phyloP scores from a whole-genome alignment of 2,329 filamentous ascomycete species.

The Diaporthe capsici region DNA sequence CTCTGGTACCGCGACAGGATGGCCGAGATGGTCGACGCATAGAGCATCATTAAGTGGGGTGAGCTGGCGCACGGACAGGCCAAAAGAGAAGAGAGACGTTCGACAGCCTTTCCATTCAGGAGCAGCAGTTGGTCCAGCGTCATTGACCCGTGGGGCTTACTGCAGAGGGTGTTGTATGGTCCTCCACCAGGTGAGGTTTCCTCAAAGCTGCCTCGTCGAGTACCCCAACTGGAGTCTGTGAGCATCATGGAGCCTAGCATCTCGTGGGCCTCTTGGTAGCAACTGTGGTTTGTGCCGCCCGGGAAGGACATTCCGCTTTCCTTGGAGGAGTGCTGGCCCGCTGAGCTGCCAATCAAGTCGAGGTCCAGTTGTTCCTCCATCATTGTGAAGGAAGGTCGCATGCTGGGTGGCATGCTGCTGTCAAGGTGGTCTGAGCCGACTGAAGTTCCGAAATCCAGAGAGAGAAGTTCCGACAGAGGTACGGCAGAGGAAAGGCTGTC shows the following conservation, averaged over 20 bases:
- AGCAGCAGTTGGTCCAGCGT: background rate
- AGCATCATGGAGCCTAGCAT: background rate
- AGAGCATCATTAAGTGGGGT: background rate
- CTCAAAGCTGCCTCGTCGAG: background rate
- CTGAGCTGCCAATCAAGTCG: background rate
- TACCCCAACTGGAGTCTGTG: background rate
- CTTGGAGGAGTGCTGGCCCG: background rate
- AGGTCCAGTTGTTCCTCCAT: conserved; percentile 3
- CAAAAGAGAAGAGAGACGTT: background rate
- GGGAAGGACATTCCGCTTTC: background rate
- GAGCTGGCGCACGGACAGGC: background rate
- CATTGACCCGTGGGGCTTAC: background rate
- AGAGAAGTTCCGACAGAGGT: background rate
- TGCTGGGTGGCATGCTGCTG: background rate
- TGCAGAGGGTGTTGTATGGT: background rate
- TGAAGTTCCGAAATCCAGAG: background rate
- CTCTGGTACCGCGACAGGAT: background rate
- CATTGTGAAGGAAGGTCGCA: background rate
- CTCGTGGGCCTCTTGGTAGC: background rate
- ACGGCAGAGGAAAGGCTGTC: background rate
- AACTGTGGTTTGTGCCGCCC: background rate
- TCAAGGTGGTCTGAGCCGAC: background rate
- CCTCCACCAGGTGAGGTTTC: background rate
- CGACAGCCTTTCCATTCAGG: background rate
- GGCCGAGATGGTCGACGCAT: background rate